Evolutionary conservation across 129 eudicot genomes (phyloP), one percentile per base, ranked within the genome.

Genomic region (Dittrichia graveolens): DNA sequence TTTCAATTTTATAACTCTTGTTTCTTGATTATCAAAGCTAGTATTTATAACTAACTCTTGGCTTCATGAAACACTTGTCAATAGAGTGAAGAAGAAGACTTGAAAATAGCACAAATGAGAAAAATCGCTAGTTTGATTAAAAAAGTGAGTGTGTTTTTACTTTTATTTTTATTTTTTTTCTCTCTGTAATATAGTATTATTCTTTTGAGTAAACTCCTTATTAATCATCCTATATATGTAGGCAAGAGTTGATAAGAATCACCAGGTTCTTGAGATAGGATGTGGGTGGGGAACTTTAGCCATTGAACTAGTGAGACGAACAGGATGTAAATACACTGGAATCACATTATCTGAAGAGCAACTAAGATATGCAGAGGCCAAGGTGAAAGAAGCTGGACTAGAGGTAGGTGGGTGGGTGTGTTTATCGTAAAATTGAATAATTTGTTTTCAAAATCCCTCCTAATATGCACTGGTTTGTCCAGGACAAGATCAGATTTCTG

Each of bases 261-360:
- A 94, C 35, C 79, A 90, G 53, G 77, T 94, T 83, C 83, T 94
- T 56, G 99, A 94, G 82, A 88, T 94, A 39, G 99, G 99, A 24
- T 82, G 93, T 45, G 99, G 97, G 67, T 90, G 97, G 97, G 99
- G 99, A 69, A 82, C 85, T 68, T 72, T 94, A 40, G 99, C 99
- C 13, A 88, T 94, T 52, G 99, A 94, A 80, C 78, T 86, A 66
- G 99, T 90, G 10, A 88, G 75, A 65, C 53, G 83, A 77, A 90
- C 99, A 0, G 97, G 97, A 44, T 94, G 99, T 73, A 88, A 80
- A 75, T 94, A 94, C 64, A 94, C 99, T 3, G 99, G 99, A n/a
- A 94, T 94, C 65, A 94, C 97, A 49, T 73, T 94, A 18, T 90
- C 99, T 4, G 86, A 84, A 75, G 83, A 94, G 78, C 99, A 94